Conservation (phyloP, 495 filamentous ascomycete genomes). For the Xylaria curta region DNA sequence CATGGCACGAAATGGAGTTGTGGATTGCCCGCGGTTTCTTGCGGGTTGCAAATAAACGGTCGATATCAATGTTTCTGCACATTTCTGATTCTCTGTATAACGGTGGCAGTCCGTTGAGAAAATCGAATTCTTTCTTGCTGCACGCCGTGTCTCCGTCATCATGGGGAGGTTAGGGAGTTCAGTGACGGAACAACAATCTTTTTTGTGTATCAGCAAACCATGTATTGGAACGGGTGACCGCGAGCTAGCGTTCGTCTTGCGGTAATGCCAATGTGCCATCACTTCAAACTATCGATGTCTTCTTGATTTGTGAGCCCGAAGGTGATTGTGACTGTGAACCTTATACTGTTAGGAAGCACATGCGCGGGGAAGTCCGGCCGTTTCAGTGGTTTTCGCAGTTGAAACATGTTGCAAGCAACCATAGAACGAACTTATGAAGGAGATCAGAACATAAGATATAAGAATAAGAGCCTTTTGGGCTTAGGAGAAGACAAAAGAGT, state of each 20-base stretch:
- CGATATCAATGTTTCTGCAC: conserved; percentile 39
- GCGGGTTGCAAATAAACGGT: conserved; percentile 45
- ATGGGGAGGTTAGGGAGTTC: neutral
- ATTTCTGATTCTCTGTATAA: conserved; percentile 27
- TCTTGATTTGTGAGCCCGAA: neutral
- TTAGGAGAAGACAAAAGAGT: neutral
- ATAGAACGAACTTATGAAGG: neutral
- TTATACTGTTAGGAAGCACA: neutral
- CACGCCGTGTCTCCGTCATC: conserved; percentile 2
- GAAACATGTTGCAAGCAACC: neutral
- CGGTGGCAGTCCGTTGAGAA: conserved; percentile 22
- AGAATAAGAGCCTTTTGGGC: neutral
- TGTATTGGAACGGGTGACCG: conserved; percentile 19
- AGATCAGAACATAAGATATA: neutral
- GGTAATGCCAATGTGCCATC: conserved; percentile 15
- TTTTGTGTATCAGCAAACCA: conserved; percentile 22
- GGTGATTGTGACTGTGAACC: neutral
- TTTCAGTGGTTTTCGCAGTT: neutral
- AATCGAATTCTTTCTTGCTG: conserved; percentile 17
- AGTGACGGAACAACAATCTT: conserved; percentile 20
- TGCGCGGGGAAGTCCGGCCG: neutral
- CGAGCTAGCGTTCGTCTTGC: neutral
- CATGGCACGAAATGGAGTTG: conserved; percentile 44
- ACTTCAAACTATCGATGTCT: neutral
- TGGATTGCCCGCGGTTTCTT: conserved; percentile 42